Evolutionary conservation across 352 stramenopile genomes (phyloP).

Genomic region (Discostella stelligera): DNA sequence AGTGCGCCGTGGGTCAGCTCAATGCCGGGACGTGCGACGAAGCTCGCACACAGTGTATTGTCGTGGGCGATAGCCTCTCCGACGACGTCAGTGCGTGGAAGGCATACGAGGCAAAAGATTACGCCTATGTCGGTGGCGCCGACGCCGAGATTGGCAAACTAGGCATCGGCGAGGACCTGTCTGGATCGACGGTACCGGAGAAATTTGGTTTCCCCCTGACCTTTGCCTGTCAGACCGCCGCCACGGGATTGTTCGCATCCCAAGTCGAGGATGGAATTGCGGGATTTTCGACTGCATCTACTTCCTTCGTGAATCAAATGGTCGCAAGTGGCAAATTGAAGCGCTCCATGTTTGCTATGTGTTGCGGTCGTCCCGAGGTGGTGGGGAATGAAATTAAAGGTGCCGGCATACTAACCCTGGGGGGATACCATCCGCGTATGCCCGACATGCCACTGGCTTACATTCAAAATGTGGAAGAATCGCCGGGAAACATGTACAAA

Average conservation of each 20-base stretch:
- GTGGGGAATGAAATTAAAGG: constrained; percentile 33
- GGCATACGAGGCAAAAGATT: constrained; percentile 51
- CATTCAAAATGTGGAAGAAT: constrained; percentile 44
- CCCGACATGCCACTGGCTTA: constrained; percentile 81
- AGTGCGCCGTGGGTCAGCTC: constrained; percentile 27
- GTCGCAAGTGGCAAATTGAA: constrained; percentile 47
- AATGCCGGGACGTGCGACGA: constrained; percentile 23
- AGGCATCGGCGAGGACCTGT: neutral
- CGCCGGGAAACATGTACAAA: constrained; percentile 55
- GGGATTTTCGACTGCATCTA: constrained; percentile 37
- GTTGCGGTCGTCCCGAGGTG: constrained; percentile 38
- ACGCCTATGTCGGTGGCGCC: constrained; percentile 40
- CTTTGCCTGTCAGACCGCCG: constrained; percentile 57
- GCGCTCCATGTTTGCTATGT: constrained; percentile 44
- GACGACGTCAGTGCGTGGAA: constrained; percentile 41
- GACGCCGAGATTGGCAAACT: constrained; percentile 27
- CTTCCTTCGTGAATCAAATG: constrained; percentile 60
- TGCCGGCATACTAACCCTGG: constrained; percentile 88
- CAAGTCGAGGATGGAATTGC: constrained; percentile 57
- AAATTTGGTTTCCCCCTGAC: constrained; percentile 47
- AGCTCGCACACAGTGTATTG: constrained; percentile 15
- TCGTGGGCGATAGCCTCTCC: constrained; percentile 21
- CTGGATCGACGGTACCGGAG: constrained; percentile 26
- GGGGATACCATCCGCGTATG: constrained; percentile 82
- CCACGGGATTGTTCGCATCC: constrained; percentile 38